Percentiles rank a stretch among this genome's conserved stretches.
Conservation (phyloP, 116 monocot species). For the Zostera marina region DNA sequence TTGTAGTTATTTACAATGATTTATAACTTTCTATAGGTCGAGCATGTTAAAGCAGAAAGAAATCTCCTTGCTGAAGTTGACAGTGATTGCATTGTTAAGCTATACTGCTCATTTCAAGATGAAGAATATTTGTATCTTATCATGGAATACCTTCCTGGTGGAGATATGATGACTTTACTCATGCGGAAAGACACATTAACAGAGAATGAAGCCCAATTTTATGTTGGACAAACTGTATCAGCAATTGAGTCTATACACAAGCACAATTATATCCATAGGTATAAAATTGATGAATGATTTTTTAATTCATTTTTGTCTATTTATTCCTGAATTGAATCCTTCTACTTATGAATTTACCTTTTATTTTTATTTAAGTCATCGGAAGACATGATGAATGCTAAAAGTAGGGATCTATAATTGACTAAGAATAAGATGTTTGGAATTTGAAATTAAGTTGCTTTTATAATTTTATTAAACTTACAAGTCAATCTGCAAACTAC, state of each 20-base stretch:
- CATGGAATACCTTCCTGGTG: conserved; percentile 93
- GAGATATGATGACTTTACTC: conserved; percentile 89
- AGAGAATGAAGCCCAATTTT: conserved; percentile 72
- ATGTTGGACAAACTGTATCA: conserved; percentile 75
- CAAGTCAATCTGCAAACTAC: too few species aligned
- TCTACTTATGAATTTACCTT: too few species aligned
- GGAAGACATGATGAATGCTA: too few species aligned
- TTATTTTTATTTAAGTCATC: too few species aligned
- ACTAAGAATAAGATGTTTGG: too few species aligned
- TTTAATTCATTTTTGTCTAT: not conserved
- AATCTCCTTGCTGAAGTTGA: conserved; percentile 93
- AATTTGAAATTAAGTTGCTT: too few species aligned
- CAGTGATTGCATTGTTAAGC: conserved; percentile 74
- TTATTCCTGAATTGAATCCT: too few species aligned
- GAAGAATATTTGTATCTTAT: conserved; percentile 83
- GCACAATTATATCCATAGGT: conserved; percentile 85
- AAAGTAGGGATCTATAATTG: too few species aligned
- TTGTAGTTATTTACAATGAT: not conserved
- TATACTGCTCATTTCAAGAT: conserved; percentile 90
- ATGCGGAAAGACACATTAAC: conserved; percentile 86
- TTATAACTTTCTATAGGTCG: conserved; percentile 30
- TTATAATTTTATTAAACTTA: too few species aligned
- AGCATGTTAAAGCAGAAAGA: conserved; percentile 93
- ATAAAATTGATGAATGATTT: conserved; percentile 4
- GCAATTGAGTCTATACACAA: conserved; percentile 89